Evolutionary conservation across 1,139 yeast genomes (phyloP), one percentile per base, ranked within the genome.

Genomic region (Taphrina wiesneri): DNA sequence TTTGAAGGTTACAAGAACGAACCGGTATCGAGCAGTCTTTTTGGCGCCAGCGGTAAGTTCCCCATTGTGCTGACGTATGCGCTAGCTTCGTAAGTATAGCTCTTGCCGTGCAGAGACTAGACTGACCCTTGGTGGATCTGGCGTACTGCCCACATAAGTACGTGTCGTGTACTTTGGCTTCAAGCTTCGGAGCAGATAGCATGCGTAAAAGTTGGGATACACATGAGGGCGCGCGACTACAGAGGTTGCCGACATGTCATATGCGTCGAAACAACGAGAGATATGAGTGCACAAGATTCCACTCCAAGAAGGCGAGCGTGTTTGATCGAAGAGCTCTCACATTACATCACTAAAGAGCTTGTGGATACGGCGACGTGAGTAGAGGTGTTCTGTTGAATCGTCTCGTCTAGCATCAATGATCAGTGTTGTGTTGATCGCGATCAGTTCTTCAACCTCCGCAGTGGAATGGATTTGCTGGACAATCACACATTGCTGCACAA

Each of bases 11-110:
- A 1, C 1, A 39, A n/a, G 11, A 21, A 19, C 49, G 15, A 15
- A 60, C 64, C 64, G 56, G 30, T 60, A 51, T 7, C 64, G 26
- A 15, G 64, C 36, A 0, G 96, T 89, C 53, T 84, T 76, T 72
- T 77, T 84, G 0, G 96, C 96, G 0, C 92, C 92, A 0, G 89
- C 89, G 7, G 72, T 71, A 21, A 86, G 73, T 3, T 81, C 83
- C 1, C 96, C 96, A 76, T 89, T 89, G 73, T 89, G 96, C 71
- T 89, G 96, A 46, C 90, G 75, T 4, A 89, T 77, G 57, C 96
- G 69, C 73, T 73, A 52, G 19, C 2, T 2, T 4, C 4, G 13
- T 19, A 21, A 19, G 26, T 9, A 13, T 34, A 39, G 15, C 36
- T 32, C 6, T 2, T 17, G 17, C 25, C 2, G 21, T 13, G 13